Percentiles rank a stretch among this genome's conserved stretches.
These are phyloP conservation scores for Saccharomycopsis selenospora DNA, from an alignment of 805 yeast species.

Conservation along the genomic window DNA sequence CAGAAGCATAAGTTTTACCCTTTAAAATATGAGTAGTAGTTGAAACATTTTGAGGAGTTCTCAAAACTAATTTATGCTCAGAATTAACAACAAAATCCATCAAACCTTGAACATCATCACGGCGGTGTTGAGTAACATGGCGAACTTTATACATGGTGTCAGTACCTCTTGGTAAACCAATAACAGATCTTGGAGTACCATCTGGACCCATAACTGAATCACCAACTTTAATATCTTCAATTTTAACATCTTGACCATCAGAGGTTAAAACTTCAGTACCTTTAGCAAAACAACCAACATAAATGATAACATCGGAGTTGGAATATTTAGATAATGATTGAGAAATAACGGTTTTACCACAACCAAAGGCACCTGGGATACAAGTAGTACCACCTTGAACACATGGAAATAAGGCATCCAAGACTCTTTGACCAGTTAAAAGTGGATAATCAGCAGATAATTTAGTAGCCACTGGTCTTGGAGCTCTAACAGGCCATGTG, in stretches of 20 bases:
- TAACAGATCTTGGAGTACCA: conserved; percentile 35
- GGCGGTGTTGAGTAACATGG: conserved; percentile 27
- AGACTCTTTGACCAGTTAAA: conserved; percentile 97
- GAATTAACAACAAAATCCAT: conserved; percentile 32
- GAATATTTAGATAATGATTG: conserved; percentile 96
- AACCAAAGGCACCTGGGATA: conserved; percentile 99
- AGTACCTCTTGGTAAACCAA: conserved; percentile 36
- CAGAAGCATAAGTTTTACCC: conserved; percentile 23
- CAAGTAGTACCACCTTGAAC: conserved; percentile 99
- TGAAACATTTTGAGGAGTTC: conserved; percentile 28
- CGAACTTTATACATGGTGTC: conserved; percentile 36
- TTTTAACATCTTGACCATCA: conserved; percentile 31
- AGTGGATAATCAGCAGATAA: conserved; percentile 90
- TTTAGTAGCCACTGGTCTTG: conserved; percentile 96
- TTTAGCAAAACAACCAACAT: conserved; percentile 56
- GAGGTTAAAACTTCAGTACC: conserved; percentile 40
- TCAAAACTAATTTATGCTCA: conserved; percentile 34
- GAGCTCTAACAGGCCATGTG: conserved; percentile 99
- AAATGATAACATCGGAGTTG: conserved; percentile 92
- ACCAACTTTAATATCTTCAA: conserved; percentile 33
- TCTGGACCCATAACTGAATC: conserved; percentile 38
- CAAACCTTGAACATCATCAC: conserved; percentile 14
- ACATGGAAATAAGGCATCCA: conserved; percentile 96
- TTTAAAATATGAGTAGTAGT: conserved; percentile 17
- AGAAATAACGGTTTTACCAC: conserved; percentile 98